Evolutionary conservation across 2,329 filamentous ascomycete genomes (phyloP).

Genomic region (Aspergillus luchuensis): DNA sequence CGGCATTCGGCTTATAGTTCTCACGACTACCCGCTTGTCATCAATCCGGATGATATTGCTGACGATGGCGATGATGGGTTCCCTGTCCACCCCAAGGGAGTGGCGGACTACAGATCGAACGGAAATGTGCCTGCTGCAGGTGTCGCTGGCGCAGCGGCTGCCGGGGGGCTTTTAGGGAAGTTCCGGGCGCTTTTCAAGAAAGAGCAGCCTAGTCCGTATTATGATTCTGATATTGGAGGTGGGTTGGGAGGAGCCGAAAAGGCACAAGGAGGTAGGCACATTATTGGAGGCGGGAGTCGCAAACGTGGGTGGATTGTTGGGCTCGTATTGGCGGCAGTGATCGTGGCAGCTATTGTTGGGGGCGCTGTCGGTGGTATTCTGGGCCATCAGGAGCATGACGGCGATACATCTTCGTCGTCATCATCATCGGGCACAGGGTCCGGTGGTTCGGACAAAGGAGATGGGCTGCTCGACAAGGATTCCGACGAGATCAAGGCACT

Average conservation of each 20-base stretch:
- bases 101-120: neutral
- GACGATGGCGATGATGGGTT: conserved; percentile 90
- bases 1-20: conserved; percentile 58
- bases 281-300: conserved; percentile 64
- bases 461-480: conserved; percentile 68
- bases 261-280: conserved; percentile 60
- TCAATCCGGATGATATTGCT: conserved; percentile 77
- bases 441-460: conserved; percentile 61
- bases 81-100: conserved; percentile 39
- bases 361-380: conserved; percentile 74
- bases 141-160: conserved; percentile 47
- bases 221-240: conserved; percentile 55
- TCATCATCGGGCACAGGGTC: conserved; percentile 49
- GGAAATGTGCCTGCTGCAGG: conserved; percentile 43
- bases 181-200: conserved; percentile 47
- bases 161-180: conserved; percentile 45
- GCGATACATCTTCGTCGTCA: conserved; percentile 18
- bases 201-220: conserved; percentile 50
- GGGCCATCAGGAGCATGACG: conserved; percentile 53
- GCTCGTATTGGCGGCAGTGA: conserved; percentile 64
- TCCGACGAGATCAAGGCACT: conserved; percentile 78
- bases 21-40: conserved; percentile 52
- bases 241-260: conserved; percentile 57
- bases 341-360: conserved; percentile 70
- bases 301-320: conserved; percentile 70